These are phyloP conservation scores for Aspergillus amoenus DNA, from an alignment of 2,329 filamentous ascomycete species.

Conservation along the genomic window DNA sequence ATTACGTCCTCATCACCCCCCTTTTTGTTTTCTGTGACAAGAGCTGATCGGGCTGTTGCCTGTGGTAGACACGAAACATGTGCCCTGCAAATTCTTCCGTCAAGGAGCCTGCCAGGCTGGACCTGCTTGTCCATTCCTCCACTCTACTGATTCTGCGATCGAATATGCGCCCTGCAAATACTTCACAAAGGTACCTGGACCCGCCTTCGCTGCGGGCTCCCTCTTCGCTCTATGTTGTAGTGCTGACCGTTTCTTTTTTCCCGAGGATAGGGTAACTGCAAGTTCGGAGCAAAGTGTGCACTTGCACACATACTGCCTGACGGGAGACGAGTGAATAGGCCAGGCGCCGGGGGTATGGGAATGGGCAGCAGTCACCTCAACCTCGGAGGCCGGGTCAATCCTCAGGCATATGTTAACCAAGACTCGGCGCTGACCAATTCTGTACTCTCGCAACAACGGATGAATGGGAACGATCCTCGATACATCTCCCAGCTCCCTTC, in stretches of 20 bases:
- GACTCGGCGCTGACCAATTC: constrained; percentile 74
- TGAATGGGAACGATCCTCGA: constrained; percentile 49
- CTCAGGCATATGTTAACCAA: constrained; percentile 61
- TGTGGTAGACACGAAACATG: constrained; percentile 80
- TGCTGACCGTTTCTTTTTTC: constrained; percentile 20
- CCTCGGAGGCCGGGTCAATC: constrained; percentile 66
- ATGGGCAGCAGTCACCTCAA: constrained; percentile 61
- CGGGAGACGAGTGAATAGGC: constrained; percentile 83
- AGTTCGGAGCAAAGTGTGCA: constrained; percentile 96
- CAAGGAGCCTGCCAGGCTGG: constrained; percentile 96
- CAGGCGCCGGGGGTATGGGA: constrained; percentile 46
- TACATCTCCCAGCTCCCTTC: constrained; percentile 41
- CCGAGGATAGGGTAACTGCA: constrained; percentile 80
- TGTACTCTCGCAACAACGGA: constrained; percentile 63
- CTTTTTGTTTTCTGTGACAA: background rate
- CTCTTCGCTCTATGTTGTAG: background rate
- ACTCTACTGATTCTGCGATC: constrained; percentile 79
- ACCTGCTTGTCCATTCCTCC: constrained; percentile 92
- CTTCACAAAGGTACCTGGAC: constrained; percentile 78
- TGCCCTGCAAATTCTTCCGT: constrained; percentile 99
- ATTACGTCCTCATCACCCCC: background rate
- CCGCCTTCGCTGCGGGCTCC: background rate
- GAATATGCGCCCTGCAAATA: constrained; percentile 95
- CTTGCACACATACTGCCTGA: constrained; percentile 94
- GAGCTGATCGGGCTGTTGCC: background rate